Evolutionary conservation across 2,329 filamentous ascomycete species (phyloP), one percentile per base, ranked within the genome.

Genomic region (Trichothecium roseum): DNA sequence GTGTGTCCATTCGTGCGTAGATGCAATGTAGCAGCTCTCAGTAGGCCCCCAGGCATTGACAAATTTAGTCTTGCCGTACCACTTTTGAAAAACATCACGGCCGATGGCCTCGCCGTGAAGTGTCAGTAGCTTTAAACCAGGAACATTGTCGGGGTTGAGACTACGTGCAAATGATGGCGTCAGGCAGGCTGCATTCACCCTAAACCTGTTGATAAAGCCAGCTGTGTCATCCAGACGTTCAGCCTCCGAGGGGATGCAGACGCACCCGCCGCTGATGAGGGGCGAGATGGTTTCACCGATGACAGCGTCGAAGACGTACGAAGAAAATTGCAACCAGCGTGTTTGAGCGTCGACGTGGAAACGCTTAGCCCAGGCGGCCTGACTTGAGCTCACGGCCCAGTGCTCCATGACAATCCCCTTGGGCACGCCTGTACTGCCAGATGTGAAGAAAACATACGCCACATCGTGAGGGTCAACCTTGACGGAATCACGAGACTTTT

Each of bases 361-460:
- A 6, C 28, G 5, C 13, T 13, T 14, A 13, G 6, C 6, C 5
- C 6, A 7, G 15, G 28, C 28, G 6, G 15, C 13, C 15, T 29
- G 13, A 29, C 28, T 29, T 5, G 32, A 39, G 22, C 37, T 32
- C 18, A 39, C 28, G 14, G 39, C 16, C 7, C 30, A 18, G 15
- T 47, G 45, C 4, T 43, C 35, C 27, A 45, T 38, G 8, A 46
- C 37, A 2, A 47, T 35, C 3, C 45, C 45, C 30, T 47, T 47
- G 12, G 45, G 42, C 8, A 36, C 33, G 14, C 43, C 45, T 9
- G 45, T 47, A 17, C 35, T 41, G 7, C 43, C 45, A 14, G 43
- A 45, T 5, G 43, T 47, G 9, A 47, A 47, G 5, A 47, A 26
- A 3, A 44, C 17, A 20, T 47, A 47, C 3, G 37, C 40, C 5